A percentile compares a stretch with the other conserved stretches of the same genome.
Conservation (phyloP, 2,329 filamentous ascomycete species). For the Pseudogymnoascus sp. region DNA sequence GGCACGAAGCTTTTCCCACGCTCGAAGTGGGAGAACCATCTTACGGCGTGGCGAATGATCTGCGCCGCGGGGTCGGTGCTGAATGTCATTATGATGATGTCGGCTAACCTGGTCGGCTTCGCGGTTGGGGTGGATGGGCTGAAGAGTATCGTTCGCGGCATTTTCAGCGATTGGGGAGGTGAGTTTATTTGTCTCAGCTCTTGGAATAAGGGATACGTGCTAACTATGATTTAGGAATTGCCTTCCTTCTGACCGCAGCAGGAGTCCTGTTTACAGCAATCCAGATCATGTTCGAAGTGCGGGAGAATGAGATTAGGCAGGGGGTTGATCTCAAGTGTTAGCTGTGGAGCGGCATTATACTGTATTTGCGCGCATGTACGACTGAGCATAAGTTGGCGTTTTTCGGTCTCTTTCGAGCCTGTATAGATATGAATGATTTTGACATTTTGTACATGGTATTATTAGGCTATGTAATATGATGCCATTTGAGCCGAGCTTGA, state of each 20-base stretch:
- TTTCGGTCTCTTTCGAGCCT: neutral
- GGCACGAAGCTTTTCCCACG: slow-evolving; percentile 63
- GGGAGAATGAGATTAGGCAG: slow-evolving; percentile 72
- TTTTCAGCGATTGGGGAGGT: slow-evolving; percentile 68
- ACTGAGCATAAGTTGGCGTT: slow-evolving; percentile 2
- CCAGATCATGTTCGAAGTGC: slow-evolving; percentile 94
- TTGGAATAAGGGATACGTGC: slow-evolving; percentile 31
- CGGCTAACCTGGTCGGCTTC: slow-evolving; percentile 89
- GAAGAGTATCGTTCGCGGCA: slow-evolving; percentile 64
- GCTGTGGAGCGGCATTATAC: neutral
- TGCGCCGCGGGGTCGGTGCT: slow-evolving; percentile 72
- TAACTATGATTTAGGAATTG: slow-evolving; percentile 34
- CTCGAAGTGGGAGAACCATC: slow-evolving; percentile 57
- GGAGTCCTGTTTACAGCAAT: slow-evolving; percentile 72
- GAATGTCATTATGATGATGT: slow-evolving; percentile 93
- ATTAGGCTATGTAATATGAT: slow-evolving; percentile 3
- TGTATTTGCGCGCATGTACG: neutral
- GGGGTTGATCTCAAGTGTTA: slow-evolving; percentile 80
- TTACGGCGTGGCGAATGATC: slow-evolving; percentile 68
- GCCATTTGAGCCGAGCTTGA: neutral
- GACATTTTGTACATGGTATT: slow-evolving; percentile 1
- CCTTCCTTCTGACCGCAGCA: slow-evolving; percentile 66
- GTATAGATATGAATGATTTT: neutral
- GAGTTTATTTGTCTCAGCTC: slow-evolving; percentile 23
- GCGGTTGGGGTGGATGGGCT: slow-evolving; percentile 85